phyloP scores from a whole-genome alignment of 208 protist species.

The Wallacemonas collosoma region DNA sequence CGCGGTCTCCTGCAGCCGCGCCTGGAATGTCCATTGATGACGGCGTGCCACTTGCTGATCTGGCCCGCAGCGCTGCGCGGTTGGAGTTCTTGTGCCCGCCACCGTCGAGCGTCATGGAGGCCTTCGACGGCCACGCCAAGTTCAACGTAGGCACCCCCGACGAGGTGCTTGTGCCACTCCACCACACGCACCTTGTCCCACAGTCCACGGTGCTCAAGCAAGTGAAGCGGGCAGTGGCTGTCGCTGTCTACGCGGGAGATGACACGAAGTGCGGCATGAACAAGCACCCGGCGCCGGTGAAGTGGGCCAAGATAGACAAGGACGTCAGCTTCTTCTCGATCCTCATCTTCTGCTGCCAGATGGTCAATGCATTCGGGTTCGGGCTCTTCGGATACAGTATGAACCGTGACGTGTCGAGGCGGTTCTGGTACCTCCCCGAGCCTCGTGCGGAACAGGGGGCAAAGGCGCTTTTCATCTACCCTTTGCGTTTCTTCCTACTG shows the following conservation, averaged over 20 bases:
- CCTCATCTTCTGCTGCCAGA: constrained; percentile 88
- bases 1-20: background rate
- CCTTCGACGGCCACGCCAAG: constrained; percentile 79
- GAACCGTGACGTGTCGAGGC: constrained; percentile 43
- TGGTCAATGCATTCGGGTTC: constrained; percentile 76
- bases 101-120: constrained; percentile 84
- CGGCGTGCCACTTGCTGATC: background rate
- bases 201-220: constrained; percentile 91
- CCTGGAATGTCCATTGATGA: constrained; percentile 25
- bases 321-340: constrained; percentile 86
- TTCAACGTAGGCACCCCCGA: constrained; percentile 13
- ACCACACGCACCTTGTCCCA: constrained; percentile 78
- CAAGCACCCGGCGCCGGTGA: constrained; percentile 82
- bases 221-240: constrained; percentile 69
- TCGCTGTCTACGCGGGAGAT: constrained; percentile 95
- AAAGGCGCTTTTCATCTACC: constrained; percentile 76
- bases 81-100: constrained; percentile 59
- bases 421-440: constrained; percentile 73
- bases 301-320: constrained; percentile 94
- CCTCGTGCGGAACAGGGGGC: constrained; percentile 28
- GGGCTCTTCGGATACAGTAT: constrained; percentile 77
- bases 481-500: constrained; percentile 94
- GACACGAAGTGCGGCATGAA: constrained; percentile 96
- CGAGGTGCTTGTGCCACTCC: constrained; percentile 38
- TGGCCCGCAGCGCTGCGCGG: constrained; percentile 23